A percentile compares a stretch with the other conserved stretches of the same genome.
Evolutionary conservation across 306 rosid genomes (phyloP).

Genomic region (Delonix regia): DNA sequence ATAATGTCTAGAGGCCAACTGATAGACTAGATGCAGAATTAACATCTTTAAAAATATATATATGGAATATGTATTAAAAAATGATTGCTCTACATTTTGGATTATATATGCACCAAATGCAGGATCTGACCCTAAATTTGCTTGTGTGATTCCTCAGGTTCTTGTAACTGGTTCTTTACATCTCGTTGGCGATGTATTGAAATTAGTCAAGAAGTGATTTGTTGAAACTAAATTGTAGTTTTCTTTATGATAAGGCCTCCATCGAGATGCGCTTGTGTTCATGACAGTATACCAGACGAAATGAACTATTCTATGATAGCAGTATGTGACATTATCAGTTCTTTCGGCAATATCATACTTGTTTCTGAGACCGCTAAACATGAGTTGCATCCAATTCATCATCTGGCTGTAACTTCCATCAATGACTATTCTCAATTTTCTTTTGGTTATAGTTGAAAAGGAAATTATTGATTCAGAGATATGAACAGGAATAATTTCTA

Average conservation of each 20-base stretch:
- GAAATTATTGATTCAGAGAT: constrained; percentile 20
- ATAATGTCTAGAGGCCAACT: background rate
- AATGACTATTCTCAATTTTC: constrained; percentile 22
- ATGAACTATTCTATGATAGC: background rate
- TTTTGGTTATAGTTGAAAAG: constrained; percentile 10
- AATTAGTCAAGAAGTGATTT: constrained; percentile 71
- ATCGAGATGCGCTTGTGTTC: constrained; percentile 9
- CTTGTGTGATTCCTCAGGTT: constrained; percentile 59
- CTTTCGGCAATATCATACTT: constrained; percentile 3
- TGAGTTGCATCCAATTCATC: background rate
- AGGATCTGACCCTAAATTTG: constrained; percentile 25
- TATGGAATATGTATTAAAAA: background rate
- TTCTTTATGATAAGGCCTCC: constrained; percentile 28
- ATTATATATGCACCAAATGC: background rate
- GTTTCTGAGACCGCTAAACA: constrained; percentile 27
- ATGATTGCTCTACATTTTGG: constrained; percentile 23
- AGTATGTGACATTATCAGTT: background rate
- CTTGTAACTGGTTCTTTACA: constrained; percentile 93
- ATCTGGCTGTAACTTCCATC: constrained; percentile 6
- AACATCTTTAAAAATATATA: constrained; percentile 20
- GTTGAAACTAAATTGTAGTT: constrained; percentile 26
- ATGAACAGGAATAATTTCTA: background rate
- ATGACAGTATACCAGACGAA: background rate
- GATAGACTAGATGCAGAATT: background rate
- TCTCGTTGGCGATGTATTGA: constrained; percentile 91